Evolutionary conservation across 208 protist species (phyloP), one percentile per base, ranked within the genome.

Genomic region (Crithidia bombi): DNA sequence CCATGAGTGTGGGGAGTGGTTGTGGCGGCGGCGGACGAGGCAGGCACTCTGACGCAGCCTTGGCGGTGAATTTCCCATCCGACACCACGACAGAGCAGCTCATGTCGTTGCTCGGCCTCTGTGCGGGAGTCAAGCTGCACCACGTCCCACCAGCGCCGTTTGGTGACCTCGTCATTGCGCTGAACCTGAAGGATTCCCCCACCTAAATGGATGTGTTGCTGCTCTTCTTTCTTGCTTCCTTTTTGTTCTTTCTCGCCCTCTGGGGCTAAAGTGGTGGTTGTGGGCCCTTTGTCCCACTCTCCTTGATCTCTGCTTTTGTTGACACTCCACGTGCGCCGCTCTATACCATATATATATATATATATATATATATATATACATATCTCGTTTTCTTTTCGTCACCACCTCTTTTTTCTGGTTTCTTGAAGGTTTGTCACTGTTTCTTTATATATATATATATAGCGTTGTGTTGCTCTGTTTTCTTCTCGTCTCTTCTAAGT

Each of bases 121-220:
- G 71, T 49, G 70, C 71, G n/a, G 58, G 46, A 25, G 64, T 65
- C 26, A 77, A 71, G 41, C 49, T 77, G 30, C 71, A 71, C 44
- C 63, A 71, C 50, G 65, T 71, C 25, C 35, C 41, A 0, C 56
- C 71, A 6, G 56, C 64, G 35, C 71, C 71, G 32, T 77, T 77
- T 62, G 71, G 71, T 0, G 71, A 77, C 39, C 47, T 77, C 46
- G 71, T 77, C 9, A 54, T 77, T 7, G 57, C 64, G 14, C 64
- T 77, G n/a, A 77, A 77, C 36, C 65, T 77, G 17, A 61, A 62
- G 7, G 71, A 77, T 15, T 32, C 36, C 2, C 23, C 62, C 26
- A 19, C 23, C 28, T 55, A 23, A 36, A 5, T 2, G 11, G 12
- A 21, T 46, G 36, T 61, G 56, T 49, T 6, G 21, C n/a, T 26